phyloP scores from a whole-genome alignment of 495 filamentous ascomycete species.

The Lophiostoma macrostomum region DNA sequence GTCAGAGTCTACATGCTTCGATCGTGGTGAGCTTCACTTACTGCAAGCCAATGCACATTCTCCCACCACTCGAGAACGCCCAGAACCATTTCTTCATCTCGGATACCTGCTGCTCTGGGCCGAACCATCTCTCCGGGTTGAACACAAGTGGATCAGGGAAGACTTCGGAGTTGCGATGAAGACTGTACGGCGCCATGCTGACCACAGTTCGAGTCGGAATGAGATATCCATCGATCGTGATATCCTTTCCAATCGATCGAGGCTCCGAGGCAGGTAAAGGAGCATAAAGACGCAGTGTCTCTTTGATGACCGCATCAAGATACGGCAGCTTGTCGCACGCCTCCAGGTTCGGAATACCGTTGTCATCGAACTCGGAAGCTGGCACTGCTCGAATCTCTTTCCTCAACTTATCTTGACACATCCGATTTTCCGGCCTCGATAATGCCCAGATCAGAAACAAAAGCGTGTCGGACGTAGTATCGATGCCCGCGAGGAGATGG shows the following conservation, averaged over 20 bases:
- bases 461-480: constrained; percentile 40
- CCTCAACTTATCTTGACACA: constrained; percentile 35
- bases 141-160: constrained; percentile 13
- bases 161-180: constrained; percentile 13
- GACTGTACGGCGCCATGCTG: constrained; percentile 10
- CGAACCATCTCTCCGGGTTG: no score
- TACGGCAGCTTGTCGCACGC: constrained; percentile 5
- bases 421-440: constrained; percentile 33
- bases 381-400: background rate
- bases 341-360: constrained; percentile 8
- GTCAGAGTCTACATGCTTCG: no score
- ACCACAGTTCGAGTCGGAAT: constrained; percentile 2
- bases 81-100: constrained; percentile 26
- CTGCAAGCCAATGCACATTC: constrained; percentile 25
- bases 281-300: constrained; percentile 10
- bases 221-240: constrained; percentile 3
- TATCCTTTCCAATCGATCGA: background rate
- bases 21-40: no score
- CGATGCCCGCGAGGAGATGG: constrained; percentile 38
- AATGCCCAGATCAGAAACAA: constrained; percentile 43
- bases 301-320: constrained; percentile 19
- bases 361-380: background rate
- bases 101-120: constrained; percentile 14
- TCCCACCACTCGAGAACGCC: constrained; percentile 23
- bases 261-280: constrained; percentile 21